Evolutionary conservation across 345 rosid species (phyloP).

Genomic region (Mangifera indica): DNA sequence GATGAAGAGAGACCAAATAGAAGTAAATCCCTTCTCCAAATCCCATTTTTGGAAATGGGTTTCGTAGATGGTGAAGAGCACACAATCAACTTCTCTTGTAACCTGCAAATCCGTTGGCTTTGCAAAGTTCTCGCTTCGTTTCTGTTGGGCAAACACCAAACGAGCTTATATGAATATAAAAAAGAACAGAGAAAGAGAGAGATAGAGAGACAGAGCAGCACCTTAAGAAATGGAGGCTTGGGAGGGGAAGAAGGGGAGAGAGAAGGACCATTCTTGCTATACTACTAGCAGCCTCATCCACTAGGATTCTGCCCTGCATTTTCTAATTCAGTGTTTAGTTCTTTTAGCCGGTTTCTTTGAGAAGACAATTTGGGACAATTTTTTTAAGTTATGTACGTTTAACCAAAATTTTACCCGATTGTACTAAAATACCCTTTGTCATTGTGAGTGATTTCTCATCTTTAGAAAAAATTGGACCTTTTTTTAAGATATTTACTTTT

Average conservation of each 20-base stretch:
- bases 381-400: too few species aligned
- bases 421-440: too few species aligned
- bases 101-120: constrained; percentile 41
- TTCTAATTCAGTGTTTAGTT: too few species aligned
- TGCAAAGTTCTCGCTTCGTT: constrained; percentile 32
- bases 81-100: constrained; percentile 27
- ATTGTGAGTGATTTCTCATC: too few species aligned
- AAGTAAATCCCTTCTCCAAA: constrained; percentile 67
- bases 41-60: constrained; percentile 30
- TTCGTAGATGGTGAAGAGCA: constrained; percentile 38
- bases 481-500: too few species aligned
- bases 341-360: not conserved
- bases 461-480: too few species aligned
- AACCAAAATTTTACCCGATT: too few species aligned
- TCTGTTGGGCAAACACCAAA: constrained; percentile 26
- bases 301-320: constrained; percentile 20
- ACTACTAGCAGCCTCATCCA: constrained; percentile 33
- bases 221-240: constrained; percentile 35
- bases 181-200: not conserved
- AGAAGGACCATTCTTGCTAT: constrained; percentile 40
- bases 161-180: not conserved
- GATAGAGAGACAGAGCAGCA: constrained; percentile 10
- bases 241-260: constrained; percentile 36
- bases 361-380: too few species aligned
- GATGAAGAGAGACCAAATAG: constrained; percentile 67